Evolutionary conservation across 2,329 filamentous ascomycete species (phyloP), one percentile per base, ranked within the genome.

Genomic region (Colletotrichum phormii): DNA sequence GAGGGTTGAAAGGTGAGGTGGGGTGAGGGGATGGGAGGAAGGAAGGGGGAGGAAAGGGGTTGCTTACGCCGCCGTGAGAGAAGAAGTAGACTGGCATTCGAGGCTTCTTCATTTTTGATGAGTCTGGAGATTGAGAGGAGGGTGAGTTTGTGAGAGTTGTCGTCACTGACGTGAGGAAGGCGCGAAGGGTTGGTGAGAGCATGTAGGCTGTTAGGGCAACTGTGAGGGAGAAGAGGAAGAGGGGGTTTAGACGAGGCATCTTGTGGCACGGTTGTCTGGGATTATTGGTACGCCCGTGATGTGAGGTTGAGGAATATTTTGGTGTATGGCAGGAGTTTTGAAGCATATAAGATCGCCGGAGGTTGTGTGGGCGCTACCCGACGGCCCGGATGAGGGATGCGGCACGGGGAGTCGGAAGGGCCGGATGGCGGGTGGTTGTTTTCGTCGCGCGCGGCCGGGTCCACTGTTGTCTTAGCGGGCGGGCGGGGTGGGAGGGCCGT

Each of bases 11-110:
- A 13, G 22, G 1, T 26, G 29, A 59, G 26, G n/a, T 6, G 46
- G 13, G 5, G 11, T n/a, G 15, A 18, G 4, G 11, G 29, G 24
- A 24, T 15, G 29, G 59, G 24, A 18, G 35, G 13, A 37, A 35
- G 64, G 24, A 2, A 46, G 35, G 37, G 54, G 37, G 15, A n/a
- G 33, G 26, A 24, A 2, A 24, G 13, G 55, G 26, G 7, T 61
- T 13, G 79, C 84, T 80, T 79, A 86, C 86, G 46, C 86, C 86
- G 65, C 86, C 86, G 76, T 88, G 86, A 71, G 84, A 86, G 72
- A 88, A 83, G 77, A 87, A 88, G 75, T 88, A 88, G 7, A 86
- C 84, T 0, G 86, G 86, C 8, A 83, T 75, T 31, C 68, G 67
- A 0, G 54, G 31, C 24, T 59, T 72, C 18, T 33, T 69, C 4